Evolutionary conservation across 805 yeast genomes (phyloP).

Genomic region (Hanseniaspora pseudoguilliermondii): DNA sequence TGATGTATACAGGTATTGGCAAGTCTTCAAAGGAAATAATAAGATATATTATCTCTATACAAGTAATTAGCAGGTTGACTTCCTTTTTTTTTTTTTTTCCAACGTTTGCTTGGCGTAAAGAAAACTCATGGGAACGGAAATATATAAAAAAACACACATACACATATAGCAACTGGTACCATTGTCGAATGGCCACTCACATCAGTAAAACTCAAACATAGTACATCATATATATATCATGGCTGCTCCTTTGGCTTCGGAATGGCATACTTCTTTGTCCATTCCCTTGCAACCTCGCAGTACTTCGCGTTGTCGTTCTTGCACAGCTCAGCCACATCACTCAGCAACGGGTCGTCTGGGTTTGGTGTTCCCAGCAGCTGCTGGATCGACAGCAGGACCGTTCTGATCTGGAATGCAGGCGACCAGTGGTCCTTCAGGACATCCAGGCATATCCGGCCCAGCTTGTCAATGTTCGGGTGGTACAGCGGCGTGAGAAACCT

Average conservation of each 20-base stretch:
- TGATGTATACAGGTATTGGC: no score
- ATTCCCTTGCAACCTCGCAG: slow-evolving; percentile 53
- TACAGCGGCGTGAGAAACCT: slow-evolving; percentile 86
- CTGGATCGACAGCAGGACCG: slow-evolving; percentile 80
- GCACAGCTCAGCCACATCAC: slow-evolving; percentile 97
- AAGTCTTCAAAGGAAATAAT: no score
- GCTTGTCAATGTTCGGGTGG: slow-evolving; percentile 90
- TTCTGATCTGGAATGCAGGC: slow-evolving; percentile 91
- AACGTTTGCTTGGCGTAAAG: no score
- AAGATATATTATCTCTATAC: no score
- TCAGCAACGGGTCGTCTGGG: slow-evolving; percentile 96
- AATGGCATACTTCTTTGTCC: slow-evolving; percentile 32
- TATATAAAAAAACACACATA: no score
- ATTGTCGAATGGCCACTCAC: no score
- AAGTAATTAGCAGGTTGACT: no score
- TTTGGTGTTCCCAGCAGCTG: slow-evolving; percentile 91
- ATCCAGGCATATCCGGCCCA: slow-evolving; percentile 91
- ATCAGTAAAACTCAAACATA: background rate
- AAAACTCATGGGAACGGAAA: no score
- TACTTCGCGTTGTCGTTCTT: slow-evolving; percentile 73
- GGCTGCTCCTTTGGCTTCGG: background rate
- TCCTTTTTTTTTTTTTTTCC: no score
- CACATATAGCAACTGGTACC: no score
- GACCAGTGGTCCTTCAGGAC: slow-evolving; percentile 94
- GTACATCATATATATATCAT: background rate